Evolutionary conservation across 176 grass and related monocot species (phyloP).

Genomic region (Luzula sylvatica): DNA sequence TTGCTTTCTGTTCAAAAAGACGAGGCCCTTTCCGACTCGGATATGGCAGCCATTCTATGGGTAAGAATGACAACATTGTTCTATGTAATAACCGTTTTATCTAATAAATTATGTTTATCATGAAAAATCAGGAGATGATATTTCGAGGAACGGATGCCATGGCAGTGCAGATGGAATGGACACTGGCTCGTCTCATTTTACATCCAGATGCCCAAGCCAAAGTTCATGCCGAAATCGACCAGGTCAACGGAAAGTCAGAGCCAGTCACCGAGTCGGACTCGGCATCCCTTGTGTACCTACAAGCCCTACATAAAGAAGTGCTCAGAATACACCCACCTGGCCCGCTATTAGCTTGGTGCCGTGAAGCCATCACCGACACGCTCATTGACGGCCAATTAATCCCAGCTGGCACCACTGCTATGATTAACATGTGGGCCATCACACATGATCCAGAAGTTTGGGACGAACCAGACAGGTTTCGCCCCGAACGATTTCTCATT

Average conservation of each 20-base stretch:
- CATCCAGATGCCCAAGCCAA: conserved; percentile 58
- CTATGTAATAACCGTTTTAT: not conserved
- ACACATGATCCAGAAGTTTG: conserved; percentile 48
- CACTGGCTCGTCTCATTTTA: conserved; percentile 50
- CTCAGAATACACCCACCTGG: conserved; percentile 79
- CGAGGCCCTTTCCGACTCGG: conserved; percentile 49
- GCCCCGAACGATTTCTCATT: conserved; percentile 43
- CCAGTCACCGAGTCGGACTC: conserved; percentile 21
- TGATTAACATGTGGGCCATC: conserved; percentile 94
- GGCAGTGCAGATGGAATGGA: conserved; percentile 86
- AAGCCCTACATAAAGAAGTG: conserved; percentile 60
- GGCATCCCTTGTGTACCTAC: conserved; percentile 50
- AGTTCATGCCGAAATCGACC: conserved; percentile 43
- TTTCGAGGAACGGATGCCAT: conserved; percentile 84
- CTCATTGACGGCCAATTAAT: conserved; percentile 50
- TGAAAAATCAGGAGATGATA: conserved; percentile 62
- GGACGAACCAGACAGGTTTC: conserved; percentile 49
- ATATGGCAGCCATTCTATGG: conserved; percentile 75
- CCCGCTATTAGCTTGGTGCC: conserved; percentile 58
- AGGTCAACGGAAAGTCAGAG: conserved; percentile 29
- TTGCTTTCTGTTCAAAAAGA: conserved; percentile 53
- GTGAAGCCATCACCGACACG: conserved; percentile 46
- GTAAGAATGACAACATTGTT: conserved; percentile 19
- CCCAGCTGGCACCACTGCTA: conserved; percentile 57
- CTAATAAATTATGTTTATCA: not conserved